phyloP scores from a whole-genome alignment of 768 basidiomycete genomes.

The Panaeolus cyanescens region DNA sequence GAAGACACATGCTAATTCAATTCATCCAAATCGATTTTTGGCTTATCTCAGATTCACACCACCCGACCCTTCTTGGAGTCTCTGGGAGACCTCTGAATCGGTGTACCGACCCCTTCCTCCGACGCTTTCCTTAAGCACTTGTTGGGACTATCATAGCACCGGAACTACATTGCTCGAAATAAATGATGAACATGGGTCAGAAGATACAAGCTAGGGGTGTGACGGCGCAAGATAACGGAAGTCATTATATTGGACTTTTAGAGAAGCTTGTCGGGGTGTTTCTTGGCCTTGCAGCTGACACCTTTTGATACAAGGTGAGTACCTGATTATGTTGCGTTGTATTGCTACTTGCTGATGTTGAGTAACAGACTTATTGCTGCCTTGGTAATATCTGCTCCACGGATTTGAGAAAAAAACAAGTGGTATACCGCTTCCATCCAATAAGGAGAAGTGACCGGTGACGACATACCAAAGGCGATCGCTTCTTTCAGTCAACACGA shows the following conservation, averaged over 20 bases:
- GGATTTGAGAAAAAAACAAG: not conserved
- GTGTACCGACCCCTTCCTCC: too few species aligned
- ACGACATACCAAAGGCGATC: not conserved
- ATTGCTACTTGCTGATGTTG: not conserved
- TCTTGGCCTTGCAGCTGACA: not conserved
- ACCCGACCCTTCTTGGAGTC: not conserved
- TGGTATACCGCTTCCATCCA: not conserved
- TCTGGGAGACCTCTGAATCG: not conserved
- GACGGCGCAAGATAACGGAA: not conserved
- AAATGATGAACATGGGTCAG: not conserved
- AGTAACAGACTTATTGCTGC: not conserved
- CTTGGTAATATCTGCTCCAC: not conserved
- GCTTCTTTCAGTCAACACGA: conserved; percentile 1
- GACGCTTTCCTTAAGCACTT: not conserved
- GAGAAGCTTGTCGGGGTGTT: not conserved
- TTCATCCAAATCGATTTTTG: not conserved
- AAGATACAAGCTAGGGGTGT: not conserved
- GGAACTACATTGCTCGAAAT: not conserved
- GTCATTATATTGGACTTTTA: not conserved
- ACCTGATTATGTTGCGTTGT: not conserved
- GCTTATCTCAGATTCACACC: not conserved
- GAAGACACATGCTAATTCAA: not conserved
- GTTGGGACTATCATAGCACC: not conserved
- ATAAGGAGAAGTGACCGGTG: not conserved
- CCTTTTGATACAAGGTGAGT: not conserved